Base-by-base conservation (phyloP, 2,329 filamentous ascomycete genomes). In the Ceratocystis diversiconidia region DNA sequence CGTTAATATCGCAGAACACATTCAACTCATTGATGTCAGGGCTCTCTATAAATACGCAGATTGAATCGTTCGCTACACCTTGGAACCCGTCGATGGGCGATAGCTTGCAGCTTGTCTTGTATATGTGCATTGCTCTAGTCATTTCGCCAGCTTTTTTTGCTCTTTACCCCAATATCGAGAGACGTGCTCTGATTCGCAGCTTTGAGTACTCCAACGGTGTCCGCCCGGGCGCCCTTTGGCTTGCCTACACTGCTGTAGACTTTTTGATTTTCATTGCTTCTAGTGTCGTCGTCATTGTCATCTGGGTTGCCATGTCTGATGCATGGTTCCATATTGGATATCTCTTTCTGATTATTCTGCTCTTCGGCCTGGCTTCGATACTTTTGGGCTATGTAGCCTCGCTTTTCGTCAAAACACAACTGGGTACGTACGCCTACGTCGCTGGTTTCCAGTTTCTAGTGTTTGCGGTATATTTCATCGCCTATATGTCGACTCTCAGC, bases 141-240 rank as follows among this genome's bases (percentile, higher is more conserved):
- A 85, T 86, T 1, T 94, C 88, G 70, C 90, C 92, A 0, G 90
- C 87, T 15, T 92, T 96, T 78, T 95, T 96, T 71, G 84, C 89
- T 0, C 78, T 96, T 3, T 96, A 96, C 72, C 89, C 90, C 0
- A 95, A 90, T n/a, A 79, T 88, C 32, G 92, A 96, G 74, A 82
- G 90, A 30, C 78, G 90, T 10, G 79, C 85, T 62, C 88, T 90
- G 69, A 89, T 96, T 28, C 84, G 92, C 63, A 88, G 88, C 17
- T 78, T 96, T 36, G 87, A 96, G 74, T 96, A 95, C 75, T 95
- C 89, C 64, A 96, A 96, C 72, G 92, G 92, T 60, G 90, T 96
- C 32, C 81, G 89, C 12, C 86, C 89, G 0, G 78, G 89, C 7
- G 90, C 91, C 0, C 78, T 96, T 1, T 96, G 92, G 92, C 75